Evolutionary conservation across 441 rosid genomes (phyloP).

Genomic region (Bocquillonia castaneifolia): DNA sequence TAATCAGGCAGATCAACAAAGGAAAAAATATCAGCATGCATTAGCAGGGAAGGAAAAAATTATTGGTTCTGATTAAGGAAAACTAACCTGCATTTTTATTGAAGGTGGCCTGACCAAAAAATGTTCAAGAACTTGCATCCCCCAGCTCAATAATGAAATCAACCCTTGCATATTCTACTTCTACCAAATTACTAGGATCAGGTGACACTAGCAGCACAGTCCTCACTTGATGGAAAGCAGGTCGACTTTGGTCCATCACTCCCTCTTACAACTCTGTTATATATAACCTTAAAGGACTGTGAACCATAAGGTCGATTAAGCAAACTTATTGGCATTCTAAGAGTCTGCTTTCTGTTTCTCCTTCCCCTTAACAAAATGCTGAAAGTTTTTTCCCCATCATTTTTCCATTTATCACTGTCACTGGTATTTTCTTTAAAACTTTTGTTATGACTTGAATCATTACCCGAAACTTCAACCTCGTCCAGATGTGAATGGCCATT

Average conservation of each 20-base stretch:
- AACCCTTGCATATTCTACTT: constrained; percentile 19
- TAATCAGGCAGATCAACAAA: neutral
- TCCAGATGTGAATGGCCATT: constrained; percentile 35
- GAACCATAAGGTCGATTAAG: constrained; percentile 89
- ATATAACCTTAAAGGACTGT: constrained; percentile 71
- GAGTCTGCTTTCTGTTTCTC: constrained; percentile 83
- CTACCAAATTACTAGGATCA: constrained; percentile 27
- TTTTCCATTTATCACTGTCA: constrained; percentile 37
- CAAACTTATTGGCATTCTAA: constrained; percentile 92
- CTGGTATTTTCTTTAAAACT: constrained; percentile 28
- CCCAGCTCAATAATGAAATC: constrained; percentile 12
- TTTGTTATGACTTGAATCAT: constrained; percentile 30
- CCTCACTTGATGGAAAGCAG: constrained; percentile 35
- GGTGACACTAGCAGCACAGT: constrained; percentile 39
- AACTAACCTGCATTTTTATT: constrained; percentile 37
- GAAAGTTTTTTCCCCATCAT: constrained; percentile 70
- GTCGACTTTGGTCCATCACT: constrained; percentile 63
- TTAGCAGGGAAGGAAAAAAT: neutral
- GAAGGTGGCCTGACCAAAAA: constrained; percentile 23
- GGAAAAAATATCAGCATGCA: neutral
- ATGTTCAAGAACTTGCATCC: constrained; percentile 10
- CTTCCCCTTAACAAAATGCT: constrained; percentile 88
- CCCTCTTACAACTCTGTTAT: constrained; percentile 78
- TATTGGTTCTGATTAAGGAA: constrained; percentile 14
- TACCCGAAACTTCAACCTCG: constrained; percentile 28